phyloP scores from a whole-genome alignment of 345 rosid species.

The Rhodamnia argentea region DNA sequence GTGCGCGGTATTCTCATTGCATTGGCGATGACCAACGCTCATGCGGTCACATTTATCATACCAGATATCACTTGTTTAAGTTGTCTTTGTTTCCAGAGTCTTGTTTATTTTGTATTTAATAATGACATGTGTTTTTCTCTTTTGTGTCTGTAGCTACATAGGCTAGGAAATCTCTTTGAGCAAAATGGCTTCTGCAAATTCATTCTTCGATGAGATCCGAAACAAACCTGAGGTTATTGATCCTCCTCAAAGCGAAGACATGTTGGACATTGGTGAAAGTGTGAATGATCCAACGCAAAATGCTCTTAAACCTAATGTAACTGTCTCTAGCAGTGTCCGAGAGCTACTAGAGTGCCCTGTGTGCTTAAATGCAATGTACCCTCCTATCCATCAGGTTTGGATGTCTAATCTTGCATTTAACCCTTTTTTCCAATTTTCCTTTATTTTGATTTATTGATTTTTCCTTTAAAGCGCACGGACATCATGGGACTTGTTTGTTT shows the following conservation, averaged over 20 bases:
- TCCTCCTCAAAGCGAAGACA: conserved; percentile 50
- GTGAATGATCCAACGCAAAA: conserved; percentile 45
- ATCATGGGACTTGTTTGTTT: not conserved
- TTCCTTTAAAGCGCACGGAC: not conserved
- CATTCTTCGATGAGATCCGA: conserved; percentile 47
- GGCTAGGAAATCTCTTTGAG: not conserved
- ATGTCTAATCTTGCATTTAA: not conserved
- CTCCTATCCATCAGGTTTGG: conserved; percentile 81
- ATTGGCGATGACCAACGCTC: not conserved
- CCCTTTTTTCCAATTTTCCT: not conserved
- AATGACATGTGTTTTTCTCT: not conserved
- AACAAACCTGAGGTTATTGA: conserved; percentile 61
- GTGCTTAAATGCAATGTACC: conserved; percentile 83
- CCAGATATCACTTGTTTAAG: not conserved
- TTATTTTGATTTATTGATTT: not conserved
- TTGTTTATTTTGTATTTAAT: not conserved
- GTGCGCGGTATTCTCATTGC: not conserved
- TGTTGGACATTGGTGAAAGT: conserved; percentile 32
- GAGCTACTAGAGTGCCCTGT: conserved; percentile 83
- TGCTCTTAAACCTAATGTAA: conserved; percentile 39
- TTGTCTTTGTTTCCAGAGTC: not conserved
- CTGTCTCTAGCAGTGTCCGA: conserved; percentile 66
- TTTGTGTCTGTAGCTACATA: not conserved
- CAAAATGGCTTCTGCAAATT: conserved; percentile 41
- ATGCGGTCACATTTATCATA: not conserved